phyloP scores from a whole-genome alignment of 2,329 filamentous ascomycete species.

The Pseudocercospora vitis region DNA sequence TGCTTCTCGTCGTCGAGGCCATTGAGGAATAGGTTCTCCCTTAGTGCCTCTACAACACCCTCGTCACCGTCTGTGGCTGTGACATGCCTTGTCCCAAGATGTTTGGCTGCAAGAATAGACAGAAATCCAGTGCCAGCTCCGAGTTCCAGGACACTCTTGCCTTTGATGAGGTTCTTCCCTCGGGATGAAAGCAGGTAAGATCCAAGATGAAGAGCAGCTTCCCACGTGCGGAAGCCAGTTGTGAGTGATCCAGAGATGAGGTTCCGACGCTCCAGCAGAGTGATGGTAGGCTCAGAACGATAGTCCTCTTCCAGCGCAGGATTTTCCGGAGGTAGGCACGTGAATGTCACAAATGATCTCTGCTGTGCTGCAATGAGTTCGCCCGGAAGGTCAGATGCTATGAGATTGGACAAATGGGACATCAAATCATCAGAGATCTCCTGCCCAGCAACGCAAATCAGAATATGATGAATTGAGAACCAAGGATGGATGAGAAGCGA shows the following conservation, averaged over 20 bases:
- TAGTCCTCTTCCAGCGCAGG: slow-evolving; percentile 16
- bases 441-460: slow-evolving; percentile 49
- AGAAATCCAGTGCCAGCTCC: slow-evolving; percentile 73
- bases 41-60: slow-evolving; percentile 66
- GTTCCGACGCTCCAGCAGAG: slow-evolving; percentile 66
- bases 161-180: slow-evolving; percentile 51
- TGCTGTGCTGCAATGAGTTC: slow-evolving; percentile 67
- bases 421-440: slow-evolving; percentile 82
- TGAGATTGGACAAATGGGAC: slow-evolving; percentile 63
- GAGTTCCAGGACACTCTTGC: slow-evolving; percentile 66
- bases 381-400: slow-evolving; percentile 63
- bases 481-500: slow-evolving; percentile 11
- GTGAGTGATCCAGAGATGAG: slow-evolving; percentile 71
- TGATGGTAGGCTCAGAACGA: slow-evolving; percentile 46
- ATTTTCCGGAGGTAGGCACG: slow-evolving; percentile 36
- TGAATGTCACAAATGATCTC: slow-evolving; percentile 74
- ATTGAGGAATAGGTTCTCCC: slow-evolving; percentile 69
- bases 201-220: slow-evolving; percentile 72
- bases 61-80: slow-evolving; percentile 73
- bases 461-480: slow-evolving; percentile 26
- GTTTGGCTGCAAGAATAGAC: slow-evolving; percentile 70
- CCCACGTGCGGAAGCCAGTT: slow-evolving; percentile 78
- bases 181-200: slow-evolving; percentile 60
- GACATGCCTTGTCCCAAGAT: slow-evolving; percentile 60
- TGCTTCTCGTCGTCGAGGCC: slow-evolving; percentile 53